Evolutionary conservation across 2,329 filamentous ascomycete genomes (phyloP).

Genomic region (Calonectria crousiana): DNA sequence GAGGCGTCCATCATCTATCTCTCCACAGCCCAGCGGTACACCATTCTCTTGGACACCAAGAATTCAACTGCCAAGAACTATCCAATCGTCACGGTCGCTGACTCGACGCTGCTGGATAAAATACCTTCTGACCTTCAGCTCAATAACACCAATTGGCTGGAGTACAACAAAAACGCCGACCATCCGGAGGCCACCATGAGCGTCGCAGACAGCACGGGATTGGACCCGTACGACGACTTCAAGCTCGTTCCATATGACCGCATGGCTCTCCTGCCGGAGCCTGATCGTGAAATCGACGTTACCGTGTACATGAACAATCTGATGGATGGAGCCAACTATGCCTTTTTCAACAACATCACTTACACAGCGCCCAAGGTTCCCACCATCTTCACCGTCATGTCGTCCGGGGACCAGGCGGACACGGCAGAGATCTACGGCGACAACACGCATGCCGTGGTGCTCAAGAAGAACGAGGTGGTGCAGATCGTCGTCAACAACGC

Average conservation of each 20-base stretch:
- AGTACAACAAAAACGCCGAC: conserved; percentile 62
- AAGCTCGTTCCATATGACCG: conserved; percentile 77
- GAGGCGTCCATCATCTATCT: conserved; percentile 75
- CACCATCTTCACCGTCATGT: conserved; percentile 81
- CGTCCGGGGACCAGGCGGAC: conserved; percentile 68
- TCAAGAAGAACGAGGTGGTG: conserved; percentile 75
- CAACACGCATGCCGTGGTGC: conserved; percentile 75
- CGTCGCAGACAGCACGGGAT: conserved; percentile 61
- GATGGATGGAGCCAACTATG: conserved; percentile 69
- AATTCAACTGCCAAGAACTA: conserved; percentile 73
- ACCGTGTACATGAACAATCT: conserved; percentile 68
- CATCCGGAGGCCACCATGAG: conserved; percentile 61
- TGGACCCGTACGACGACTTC: conserved; percentile 81
- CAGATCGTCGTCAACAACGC: conserved; percentile 82
- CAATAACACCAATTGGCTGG: conserved; percentile 74
- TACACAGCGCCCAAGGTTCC: conserved; percentile 82
- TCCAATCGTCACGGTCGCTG: conserved; percentile 60
- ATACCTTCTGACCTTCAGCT: conserved; percentile 76
- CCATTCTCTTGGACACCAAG: conserved; percentile 73
- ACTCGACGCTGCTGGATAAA: conserved; percentile 73
- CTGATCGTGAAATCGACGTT: conserved; percentile 75
- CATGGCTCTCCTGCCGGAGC: conserved; percentile 68
- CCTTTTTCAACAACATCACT: conserved; percentile 82
- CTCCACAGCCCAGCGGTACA: conserved; percentile 74
- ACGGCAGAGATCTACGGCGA: conserved; percentile 74